Evolutionary conservation across 2,329 filamentous ascomycete species (phyloP).

Genomic region (Penicillium sp.): DNA sequence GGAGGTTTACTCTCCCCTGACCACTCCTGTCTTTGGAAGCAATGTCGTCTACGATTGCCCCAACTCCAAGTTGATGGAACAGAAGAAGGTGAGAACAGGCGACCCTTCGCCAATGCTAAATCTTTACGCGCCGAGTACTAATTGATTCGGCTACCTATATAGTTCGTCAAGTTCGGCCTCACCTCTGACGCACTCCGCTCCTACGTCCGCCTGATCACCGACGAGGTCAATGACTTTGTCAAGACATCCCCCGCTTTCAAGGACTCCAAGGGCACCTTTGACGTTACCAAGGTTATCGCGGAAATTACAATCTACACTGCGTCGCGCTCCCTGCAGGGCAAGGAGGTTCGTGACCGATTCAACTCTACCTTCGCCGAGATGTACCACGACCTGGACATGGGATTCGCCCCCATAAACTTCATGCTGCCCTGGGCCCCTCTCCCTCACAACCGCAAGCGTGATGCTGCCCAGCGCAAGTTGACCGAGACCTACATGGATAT

Average conservation of each 20-base stretch:
- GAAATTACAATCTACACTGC: slow-evolving; percentile 91
- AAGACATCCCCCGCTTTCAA: slow-evolving; percentile 71
- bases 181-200: slow-evolving; percentile 67
- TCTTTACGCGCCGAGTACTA: background rate
- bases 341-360: slow-evolving; percentile 79
- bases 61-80: slow-evolving; percentile 91
- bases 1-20: slow-evolving; percentile 83
- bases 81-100: slow-evolving; percentile 76
- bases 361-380: slow-evolving; percentile 79
- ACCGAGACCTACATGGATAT: slow-evolving; percentile 82
- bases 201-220: slow-evolving; percentile 79
- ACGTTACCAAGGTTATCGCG: slow-evolving; percentile 77
- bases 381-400: slow-evolving; percentile 89
- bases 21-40: slow-evolving; percentile 74
- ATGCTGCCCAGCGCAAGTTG: slow-evolving; percentile 80
- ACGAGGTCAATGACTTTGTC: slow-evolving; percentile 76
- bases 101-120: background rate
- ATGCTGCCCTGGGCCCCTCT: slow-evolving; percentile 86
- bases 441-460: slow-evolving; percentile 84
- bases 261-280: slow-evolving; percentile 69
- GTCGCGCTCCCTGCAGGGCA: slow-evolving; percentile 82
- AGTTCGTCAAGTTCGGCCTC: slow-evolving; percentile 69
- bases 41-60: slow-evolving; percentile 92
- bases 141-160: slow-evolving; percentile 20
- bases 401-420: slow-evolving; percentile 88